Base-by-base conservation (phyloP, 139 green algal species). In the Astrephomene gubernaculifera region DNA sequence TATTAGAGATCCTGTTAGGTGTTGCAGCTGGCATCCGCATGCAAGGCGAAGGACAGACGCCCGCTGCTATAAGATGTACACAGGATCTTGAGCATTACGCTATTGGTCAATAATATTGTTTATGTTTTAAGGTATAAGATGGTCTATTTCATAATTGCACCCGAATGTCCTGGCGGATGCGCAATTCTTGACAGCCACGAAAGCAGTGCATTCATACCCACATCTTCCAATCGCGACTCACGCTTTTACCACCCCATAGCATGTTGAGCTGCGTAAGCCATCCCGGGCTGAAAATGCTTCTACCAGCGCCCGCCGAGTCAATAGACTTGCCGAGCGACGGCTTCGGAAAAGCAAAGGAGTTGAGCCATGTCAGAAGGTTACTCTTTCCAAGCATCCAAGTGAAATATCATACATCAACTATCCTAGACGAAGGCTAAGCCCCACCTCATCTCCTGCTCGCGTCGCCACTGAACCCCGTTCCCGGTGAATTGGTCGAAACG, bases 261-360 rank as follows among this genome's bases (percentile, higher is more conserved):
- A 95, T 89, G 81, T 95, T 96, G 1, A 99, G 90, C 90, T 98
- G 92, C 22, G 96, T 98, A 36, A 98, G 90, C 96, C 96, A 99
- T 27, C 90, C 95, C 31, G 96, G 96, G 61, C 89, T 95, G 25
- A 90, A 92, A 52, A 94, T 93, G 10, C 91, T 95, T 1, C 63
- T 79, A 24, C 96, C 96, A 19, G 96, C 96, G 24, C 96, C 96
- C 8, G 82, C 92, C 14, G 92, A 82, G 65, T 98, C 96, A 61
- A 98, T 97, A 60, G 79, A 92, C 91, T 89, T 94, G 31, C 91
- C 91, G 43, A 78, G 45, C 25, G 33, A 29, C 33, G 70, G 70
- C 70, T 78, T 17, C 49, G 49, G 14, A 57, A 12, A 57, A 17
- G 49, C 49, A 57, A 57, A 12, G 57, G n/a, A n/a, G n/a, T 65